phyloP scores from a whole-genome alignment of 257 asterid genomes.

The Solanum peruvianum region DNA sequence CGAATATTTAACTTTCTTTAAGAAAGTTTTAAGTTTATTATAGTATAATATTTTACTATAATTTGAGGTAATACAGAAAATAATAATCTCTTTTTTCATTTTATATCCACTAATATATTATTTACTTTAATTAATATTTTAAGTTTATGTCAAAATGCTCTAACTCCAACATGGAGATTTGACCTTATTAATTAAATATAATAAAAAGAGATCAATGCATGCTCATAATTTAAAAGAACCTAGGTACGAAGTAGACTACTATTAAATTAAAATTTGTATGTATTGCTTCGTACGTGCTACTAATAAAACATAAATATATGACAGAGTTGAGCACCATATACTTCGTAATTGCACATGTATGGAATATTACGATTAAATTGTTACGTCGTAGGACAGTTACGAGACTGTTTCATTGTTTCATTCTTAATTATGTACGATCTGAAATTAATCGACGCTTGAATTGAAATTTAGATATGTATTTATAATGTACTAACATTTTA shows the following conservation, averaged over 20 bases:
- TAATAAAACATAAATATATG: neutral
- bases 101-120: neutral
- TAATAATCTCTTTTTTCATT: neutral
- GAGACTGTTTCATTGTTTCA: neutral
- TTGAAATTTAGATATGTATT: too few species aligned
- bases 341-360: conserved; percentile 5
- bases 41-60: neutral
- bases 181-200: neutral
- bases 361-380: neutral
- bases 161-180: neutral
- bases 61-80: neutral
- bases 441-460: fast-evolving
- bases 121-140: neutral
- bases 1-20: neutral
- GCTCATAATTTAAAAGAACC: neutral
- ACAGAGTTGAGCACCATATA: neutral
- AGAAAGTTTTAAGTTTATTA: neutral
- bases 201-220: neutral
- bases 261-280: neutral
- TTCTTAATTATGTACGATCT: too few species aligned
- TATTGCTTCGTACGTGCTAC: neutral
- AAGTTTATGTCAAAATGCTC: neutral
- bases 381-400: neutral
- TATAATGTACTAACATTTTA: neutral
- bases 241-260: neutral